A percentile compares a stretch with the other conserved stretches of the same genome.
Evolutionary conservation across 2,329 filamentous ascomycete genomes (phyloP).

Genomic region (Scedosporium apiospermum): DNA sequence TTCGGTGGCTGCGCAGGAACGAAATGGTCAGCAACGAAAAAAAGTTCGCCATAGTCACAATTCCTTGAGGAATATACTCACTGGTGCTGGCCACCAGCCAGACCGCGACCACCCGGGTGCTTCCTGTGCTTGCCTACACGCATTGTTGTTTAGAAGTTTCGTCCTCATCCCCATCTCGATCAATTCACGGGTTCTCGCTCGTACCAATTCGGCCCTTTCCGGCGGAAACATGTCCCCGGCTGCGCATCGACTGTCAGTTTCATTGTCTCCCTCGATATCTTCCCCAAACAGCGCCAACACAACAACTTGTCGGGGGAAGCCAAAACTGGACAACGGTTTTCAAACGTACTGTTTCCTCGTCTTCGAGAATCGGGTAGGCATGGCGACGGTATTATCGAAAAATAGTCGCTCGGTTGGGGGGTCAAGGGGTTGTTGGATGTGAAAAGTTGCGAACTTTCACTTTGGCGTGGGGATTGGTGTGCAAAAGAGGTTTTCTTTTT

Average conservation of each 20-base stretch:
- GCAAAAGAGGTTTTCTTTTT: slow-evolving; percentile 6
- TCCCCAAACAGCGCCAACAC: not conserved
- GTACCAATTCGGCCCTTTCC: slow-evolving; percentile 68
- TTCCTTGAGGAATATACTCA: slow-evolving; percentile 4
- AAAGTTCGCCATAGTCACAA: not conserved
- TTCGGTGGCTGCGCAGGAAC: slow-evolving; percentile 23
- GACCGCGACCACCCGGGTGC: slow-evolving; percentile 72
- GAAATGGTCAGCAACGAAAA: not conserved
- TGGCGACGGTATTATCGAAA: slow-evolving; percentile 31
- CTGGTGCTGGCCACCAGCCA: slow-evolving; percentile 98
- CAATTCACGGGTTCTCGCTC: not conserved
- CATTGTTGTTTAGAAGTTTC: slow-evolving; percentile 1
- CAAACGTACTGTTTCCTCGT: slow-evolving; percentile 67
- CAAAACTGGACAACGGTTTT: not conserved
- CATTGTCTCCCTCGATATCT: not conserved
- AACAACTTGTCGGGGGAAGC: not conserved
- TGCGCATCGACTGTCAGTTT: slow-evolving; percentile 22
- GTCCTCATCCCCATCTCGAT: not conserved
- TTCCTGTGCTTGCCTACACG: slow-evolving; percentile 95
- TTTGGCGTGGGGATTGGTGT: not conserved
- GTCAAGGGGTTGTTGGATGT: not conserved
- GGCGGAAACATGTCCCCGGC: slow-evolving; percentile 95
- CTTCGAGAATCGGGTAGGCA: slow-evolving; percentile 68
- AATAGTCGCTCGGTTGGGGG: not conserved
- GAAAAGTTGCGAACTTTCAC: slow-evolving; percentile 2